Evolutionary conservation across 805 yeast genomes (phyloP), one percentile per base, ranked within the genome.

Genomic region (Metschnikowia peoriensis): DNA sequence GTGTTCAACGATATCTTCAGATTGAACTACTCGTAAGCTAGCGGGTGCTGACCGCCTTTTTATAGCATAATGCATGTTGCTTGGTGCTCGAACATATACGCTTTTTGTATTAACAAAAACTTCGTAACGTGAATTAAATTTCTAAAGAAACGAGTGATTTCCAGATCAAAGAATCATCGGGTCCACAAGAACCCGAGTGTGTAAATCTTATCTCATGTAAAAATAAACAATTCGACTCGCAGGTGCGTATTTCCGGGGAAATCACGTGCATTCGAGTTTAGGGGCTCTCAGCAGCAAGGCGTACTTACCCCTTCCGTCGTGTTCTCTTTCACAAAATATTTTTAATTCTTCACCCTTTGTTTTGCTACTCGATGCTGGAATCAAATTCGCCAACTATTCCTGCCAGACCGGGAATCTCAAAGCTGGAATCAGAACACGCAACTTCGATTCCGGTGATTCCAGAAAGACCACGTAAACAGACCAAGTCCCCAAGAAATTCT

Each of bases 1-100:
- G 98, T 94, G 55, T 88, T 90, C 77, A 94, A 94, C 75, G 99
- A 94, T 69, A 89, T 94, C 61, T 94, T 94, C 84, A 89, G 98
- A 79, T 84, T 94, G 71, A 90, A 90, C 79, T 90, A 88, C 76
- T 81, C 85, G 80, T 70, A 85, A 69, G 58, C 12, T 6, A 9
- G 11, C 16, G 7, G 35, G 35, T 32, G 10, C 12, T 32, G 14
- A 10, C 12, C 14, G 35, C 35, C 35, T 10, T 32, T 32, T 10
- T 32, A 32, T 32, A 32, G 35, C 35, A 32, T 32, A 32, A 32
- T 32, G 35, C 6, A 32, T 32, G 35, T 32, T 32, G 35, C 35
- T 32, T 32, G 2, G 22, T 22, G 4, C 22, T 22, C 4, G 22
- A 22, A 22, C 22, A 22, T 22, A 22, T 22, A 22, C 4, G 22